Evolutionary conservation across 768 basidiomycete genomes (phyloP).

Genomic region (Tylopilus sp.): DNA sequence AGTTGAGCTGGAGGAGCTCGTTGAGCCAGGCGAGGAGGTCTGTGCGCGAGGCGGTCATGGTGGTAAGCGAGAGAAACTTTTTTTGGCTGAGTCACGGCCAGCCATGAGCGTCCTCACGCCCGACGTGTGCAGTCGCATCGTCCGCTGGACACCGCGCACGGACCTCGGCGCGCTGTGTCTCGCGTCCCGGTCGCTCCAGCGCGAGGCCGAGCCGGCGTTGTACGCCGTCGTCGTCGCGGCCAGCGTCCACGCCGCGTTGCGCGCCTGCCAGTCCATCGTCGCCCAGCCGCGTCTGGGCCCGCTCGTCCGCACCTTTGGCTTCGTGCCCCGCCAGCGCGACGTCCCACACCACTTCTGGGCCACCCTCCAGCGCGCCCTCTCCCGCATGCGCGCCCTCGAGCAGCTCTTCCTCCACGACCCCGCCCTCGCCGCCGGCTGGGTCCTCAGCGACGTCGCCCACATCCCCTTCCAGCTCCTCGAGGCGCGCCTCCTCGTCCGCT

Average conservation of each 20-base stretch:
- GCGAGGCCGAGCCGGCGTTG: slow-evolving; percentile 44
- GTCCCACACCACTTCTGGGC: slow-evolving; percentile 42
- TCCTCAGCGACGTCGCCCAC: slow-evolving; percentile 39
- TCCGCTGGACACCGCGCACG: slow-evolving; percentile 30
- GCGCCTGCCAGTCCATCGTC: slow-evolving; percentile 39
- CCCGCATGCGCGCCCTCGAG: slow-evolving; percentile 43
- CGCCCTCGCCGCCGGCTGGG: slow-evolving; percentile 39
- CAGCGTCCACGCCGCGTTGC: slow-evolving; percentile 34
- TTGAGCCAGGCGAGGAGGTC: slow-evolving; percentile 94
- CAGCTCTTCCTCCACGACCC: slow-evolving; percentile 41
- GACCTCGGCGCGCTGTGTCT: slow-evolving; percentile 45
- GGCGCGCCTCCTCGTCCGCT: slow-evolving; percentile 44
- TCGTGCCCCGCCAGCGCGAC: slow-evolving; percentile 33
- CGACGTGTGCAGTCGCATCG: slow-evolving; percentile 43
- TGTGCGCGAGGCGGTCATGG: slow-evolving; percentile 72
- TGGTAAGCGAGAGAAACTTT: too few species aligned
- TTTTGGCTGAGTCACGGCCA: slow-evolving; percentile 11
- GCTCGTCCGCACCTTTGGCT: slow-evolving; percentile 42
- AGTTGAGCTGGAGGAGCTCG: slow-evolving; percentile 85
- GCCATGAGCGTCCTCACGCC: slow-evolving; percentile 33
- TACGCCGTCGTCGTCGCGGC: slow-evolving; percentile 42
- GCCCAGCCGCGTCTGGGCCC: slow-evolving; percentile 35
- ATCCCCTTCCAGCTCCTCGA: slow-evolving; percentile 48
- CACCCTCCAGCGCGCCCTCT: slow-evolving; percentile 40
- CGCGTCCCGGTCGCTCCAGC: slow-evolving; percentile 46